Percentiles rank a stretch among this genome's conserved stretches.
phyloP scores from a whole-genome alignment of 805 yeast genomes.

The Kluyveromyces siamensis region DNA sequence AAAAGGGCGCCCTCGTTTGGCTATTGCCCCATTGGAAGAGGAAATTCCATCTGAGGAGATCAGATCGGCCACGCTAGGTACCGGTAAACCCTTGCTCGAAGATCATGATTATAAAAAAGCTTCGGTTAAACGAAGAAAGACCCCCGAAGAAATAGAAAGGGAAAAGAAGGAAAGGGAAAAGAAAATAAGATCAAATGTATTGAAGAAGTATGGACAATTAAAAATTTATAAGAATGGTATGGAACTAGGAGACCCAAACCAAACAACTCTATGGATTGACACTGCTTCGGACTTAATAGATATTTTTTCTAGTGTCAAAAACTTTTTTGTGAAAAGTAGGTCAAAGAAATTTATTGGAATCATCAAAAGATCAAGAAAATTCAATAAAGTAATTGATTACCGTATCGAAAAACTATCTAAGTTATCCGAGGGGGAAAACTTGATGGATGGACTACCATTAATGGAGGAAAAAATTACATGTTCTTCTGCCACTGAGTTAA shows the following conservation, averaged over 20 bases:
- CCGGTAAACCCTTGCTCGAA: constrained; percentile 26
- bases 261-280: constrained; percentile 73
- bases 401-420: constrained; percentile 59
- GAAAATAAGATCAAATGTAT: constrained; percentile 46
- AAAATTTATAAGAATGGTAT: constrained; percentile 42
- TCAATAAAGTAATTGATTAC: constrained; percentile 61
- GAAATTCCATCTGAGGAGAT: constrained; percentile 9
- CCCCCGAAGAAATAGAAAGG: constrained; percentile 28
- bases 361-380: constrained; percentile 49
- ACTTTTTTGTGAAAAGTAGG: constrained; percentile 71
- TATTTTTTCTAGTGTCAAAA: constrained; percentile 66
- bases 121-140: constrained; percentile 20
- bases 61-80: constrained; percentile 7
- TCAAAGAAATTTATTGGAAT: constrained; percentile 63
- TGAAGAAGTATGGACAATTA: constrained; percentile 47
- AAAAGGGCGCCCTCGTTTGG: constrained; percentile 1
- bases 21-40: constrained; percentile 4
- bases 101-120: constrained; percentile 23
- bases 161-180: constrained; percentile 50
- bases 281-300: constrained; percentile 76
- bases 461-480: constrained; percentile 34
- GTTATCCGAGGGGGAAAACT: constrained; percentile 47
- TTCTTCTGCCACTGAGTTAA: constrained; percentile 49
- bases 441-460: constrained; percentile 28
- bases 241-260: constrained; percentile 44